Conservation (phyloP, 1,284 basidiomycete genomes). For the Microbotryum violaceum region DNA sequence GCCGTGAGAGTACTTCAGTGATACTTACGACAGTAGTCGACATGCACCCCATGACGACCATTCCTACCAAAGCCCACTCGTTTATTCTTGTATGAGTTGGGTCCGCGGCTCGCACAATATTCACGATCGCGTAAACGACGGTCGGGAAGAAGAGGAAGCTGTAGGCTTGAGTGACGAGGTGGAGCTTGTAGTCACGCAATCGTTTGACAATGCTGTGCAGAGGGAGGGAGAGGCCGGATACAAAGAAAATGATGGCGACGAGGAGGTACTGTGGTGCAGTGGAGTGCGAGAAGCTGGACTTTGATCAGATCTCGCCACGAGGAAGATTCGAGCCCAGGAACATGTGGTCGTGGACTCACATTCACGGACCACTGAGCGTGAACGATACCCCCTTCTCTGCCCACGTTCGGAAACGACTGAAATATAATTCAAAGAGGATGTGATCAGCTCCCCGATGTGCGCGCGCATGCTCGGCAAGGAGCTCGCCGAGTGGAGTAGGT, state of each 20-base stretch:
- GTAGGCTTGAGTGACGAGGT: constrained; percentile 36
- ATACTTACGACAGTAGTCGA: constrained; percentile 33
- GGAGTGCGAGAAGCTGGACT: constrained; percentile 10
- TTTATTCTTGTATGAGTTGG: constrained; percentile 32
- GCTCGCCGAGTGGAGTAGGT: no score
- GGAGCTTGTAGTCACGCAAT: constrained; percentile 35
- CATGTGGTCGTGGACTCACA: no score
- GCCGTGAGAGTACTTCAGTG: constrained; percentile 10
- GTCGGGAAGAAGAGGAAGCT: constrained; percentile 38
- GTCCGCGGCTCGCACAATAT: constrained; percentile 31
- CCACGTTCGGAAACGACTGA: constrained; percentile 16
- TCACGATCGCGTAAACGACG: constrained; percentile 33
- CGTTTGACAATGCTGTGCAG: constrained; percentile 35
- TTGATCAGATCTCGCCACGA: no score
- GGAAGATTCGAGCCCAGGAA: no score
- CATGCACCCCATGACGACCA: constrained; percentile 34
- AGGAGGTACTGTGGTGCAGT: constrained; percentile 28
- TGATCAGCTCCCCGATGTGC: not conserved
- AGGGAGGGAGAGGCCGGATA: constrained; percentile 38
- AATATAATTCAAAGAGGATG: not conserved
- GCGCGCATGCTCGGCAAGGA: not conserved
- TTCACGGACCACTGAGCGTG: constrained; percentile 16
- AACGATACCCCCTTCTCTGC: constrained; percentile 4
- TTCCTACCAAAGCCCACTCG: constrained; percentile 33
- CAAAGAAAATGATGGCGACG: constrained; percentile 41